Evolutionary conservation across 2,329 filamentous ascomycete species (phyloP), one percentile per base, ranked within the genome.

Genomic region (Nectriaceae sp.): DNA sequence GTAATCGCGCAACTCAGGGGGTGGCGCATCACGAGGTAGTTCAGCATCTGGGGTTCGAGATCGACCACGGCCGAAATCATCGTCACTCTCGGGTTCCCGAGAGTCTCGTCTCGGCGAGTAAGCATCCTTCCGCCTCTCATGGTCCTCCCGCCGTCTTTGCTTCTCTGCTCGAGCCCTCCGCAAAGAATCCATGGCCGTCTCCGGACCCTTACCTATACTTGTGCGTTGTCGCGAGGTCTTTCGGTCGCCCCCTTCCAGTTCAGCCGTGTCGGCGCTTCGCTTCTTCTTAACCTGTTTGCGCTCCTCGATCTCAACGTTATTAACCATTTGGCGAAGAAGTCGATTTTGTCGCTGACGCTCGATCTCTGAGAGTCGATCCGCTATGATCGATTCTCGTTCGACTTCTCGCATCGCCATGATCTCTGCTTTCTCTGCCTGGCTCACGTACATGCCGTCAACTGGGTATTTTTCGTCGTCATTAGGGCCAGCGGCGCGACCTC

Each of bases 391-490:
- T 70, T 99, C 94, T 54, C 93, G 88, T 65, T 96, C 86, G 43
- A 97, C 86, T 73, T 97, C 92, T 22, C 91, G 87, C 80, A 97
- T 84, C 47, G 78, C 82, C 80, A 94, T 85, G 53, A 99, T 94
- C 43, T 88, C 78, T 6, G 79, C 79, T 69, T 89, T 92, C 65
- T 94, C 89, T 33, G 83, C 78, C 38, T 84, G 77, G 57, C 83
- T 88, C 60, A 83, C 80, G 68, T 90, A 94, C 63, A 94, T 85
- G 60, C 93, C 92, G 56, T 99, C 94, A 54, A 96, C 81, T 0
- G 93, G 91, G 65, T 95, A 94, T 47, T 87, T 75, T 63, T 86
- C 80, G 45, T 82, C 79, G 47, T 85, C 79, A 40, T 78, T 77
- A 36, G 75, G 74, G 20, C 70, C 55, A 70, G 69, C 60, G 59